Evolutionary conservation across 2,329 filamentous ascomycete genomes (phyloP).

Genomic region (Diaporthe aspalathi): DNA sequence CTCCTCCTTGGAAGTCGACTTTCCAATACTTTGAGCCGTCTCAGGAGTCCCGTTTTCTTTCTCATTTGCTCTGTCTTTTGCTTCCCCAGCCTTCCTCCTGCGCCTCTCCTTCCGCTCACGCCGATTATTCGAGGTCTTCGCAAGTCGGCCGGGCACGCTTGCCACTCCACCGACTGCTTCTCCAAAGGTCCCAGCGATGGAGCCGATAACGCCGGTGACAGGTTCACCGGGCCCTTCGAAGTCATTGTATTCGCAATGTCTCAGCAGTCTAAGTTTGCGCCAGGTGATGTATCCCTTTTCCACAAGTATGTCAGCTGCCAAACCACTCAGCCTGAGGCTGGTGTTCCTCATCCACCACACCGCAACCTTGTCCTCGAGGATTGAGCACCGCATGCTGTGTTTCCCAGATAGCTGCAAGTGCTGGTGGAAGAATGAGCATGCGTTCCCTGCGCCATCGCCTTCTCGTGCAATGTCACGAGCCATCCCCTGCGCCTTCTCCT

Average conservation of each 20-base stretch:
- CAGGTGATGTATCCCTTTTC: constrained; percentile 70
- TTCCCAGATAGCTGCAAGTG: constrained; percentile 64
- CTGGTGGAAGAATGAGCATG: constrained; percentile 74
- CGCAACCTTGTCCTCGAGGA: constrained; percentile 71
- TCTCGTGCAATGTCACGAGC: constrained; percentile 70
- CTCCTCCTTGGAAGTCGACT: constrained; percentile 34
- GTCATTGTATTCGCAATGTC: constrained; percentile 80
- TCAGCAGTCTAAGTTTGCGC: constrained; percentile 71
- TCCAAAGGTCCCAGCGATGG: constrained; percentile 68
- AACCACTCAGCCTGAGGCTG: constrained; percentile 67
- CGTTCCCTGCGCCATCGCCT: constrained; percentile 77
- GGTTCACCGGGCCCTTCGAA: constrained; percentile 82
- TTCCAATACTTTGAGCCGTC: background rate
- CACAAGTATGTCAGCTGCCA: constrained; percentile 75
- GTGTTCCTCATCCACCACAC: constrained; percentile 74
- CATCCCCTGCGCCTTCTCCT: constrained; percentile 67
- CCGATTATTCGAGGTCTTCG: constrained; percentile 66
- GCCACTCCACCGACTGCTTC: constrained; percentile 72
- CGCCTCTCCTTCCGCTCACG: constrained; percentile 56
- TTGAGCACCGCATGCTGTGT: constrained; percentile 72
- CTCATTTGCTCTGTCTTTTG: constrained; percentile 17
- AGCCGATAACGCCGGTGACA: constrained; percentile 73
- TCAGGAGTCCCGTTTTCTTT: constrained; percentile 41
- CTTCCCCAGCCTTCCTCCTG: constrained; percentile 39
- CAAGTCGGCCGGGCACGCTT: constrained; percentile 71